These are phyloP conservation scores for Cladosporium colombiae DNA, from an alignment of 2,329 filamentous ascomycete genomes.

Conservation along the genomic window DNA sequence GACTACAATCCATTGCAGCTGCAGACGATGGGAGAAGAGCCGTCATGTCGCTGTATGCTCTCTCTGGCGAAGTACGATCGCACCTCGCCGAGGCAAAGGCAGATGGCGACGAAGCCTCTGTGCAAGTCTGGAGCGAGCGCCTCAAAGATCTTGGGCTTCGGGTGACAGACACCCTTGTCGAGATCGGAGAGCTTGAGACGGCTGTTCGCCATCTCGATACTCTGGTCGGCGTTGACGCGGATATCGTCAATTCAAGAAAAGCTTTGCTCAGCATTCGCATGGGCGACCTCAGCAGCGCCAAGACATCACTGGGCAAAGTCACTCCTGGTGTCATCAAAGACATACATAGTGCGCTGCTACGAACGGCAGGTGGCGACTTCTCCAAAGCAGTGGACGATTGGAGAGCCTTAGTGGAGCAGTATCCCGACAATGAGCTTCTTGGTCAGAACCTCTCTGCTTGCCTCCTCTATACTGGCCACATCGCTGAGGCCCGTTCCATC, in stretches of 20 bases:
- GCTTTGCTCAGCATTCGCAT: constrained; percentile 75
- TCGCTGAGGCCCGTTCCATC: constrained; percentile 68
- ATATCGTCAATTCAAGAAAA: constrained; percentile 45
- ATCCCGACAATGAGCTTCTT: constrained; percentile 65
- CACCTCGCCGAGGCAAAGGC: constrained; percentile 35
- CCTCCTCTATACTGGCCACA: constrained; percentile 75
- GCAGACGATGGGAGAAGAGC: constrained; percentile 78
- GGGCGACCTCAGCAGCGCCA: constrained; percentile 64
- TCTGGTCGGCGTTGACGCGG: constrained; percentile 50
- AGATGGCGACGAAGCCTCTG: constrained; percentile 57
- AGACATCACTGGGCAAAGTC: constrained; percentile 21
- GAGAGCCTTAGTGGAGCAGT: constrained; percentile 51
- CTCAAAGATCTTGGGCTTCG: constrained; percentile 72
- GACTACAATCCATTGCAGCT: constrained; percentile 82
- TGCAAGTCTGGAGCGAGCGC: constrained; percentile 69
- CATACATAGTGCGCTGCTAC: constrained; percentile 67
- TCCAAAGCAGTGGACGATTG: constrained; percentile 64
- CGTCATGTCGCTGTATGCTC: constrained; percentile 87
- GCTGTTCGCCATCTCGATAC: constrained; percentile 72
- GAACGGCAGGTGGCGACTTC: constrained; percentile 78
- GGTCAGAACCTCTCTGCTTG: constrained; percentile 83
- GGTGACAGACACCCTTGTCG: constrained; percentile 67
- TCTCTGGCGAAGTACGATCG: constrained; percentile 51
- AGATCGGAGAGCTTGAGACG: constrained; percentile 85
- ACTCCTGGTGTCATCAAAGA: constrained; percentile 33